These are phyloP conservation scores for Phialophora tarda DNA, from an alignment of 2,329 filamentous ascomycete species.

Conservation along the genomic window DNA sequence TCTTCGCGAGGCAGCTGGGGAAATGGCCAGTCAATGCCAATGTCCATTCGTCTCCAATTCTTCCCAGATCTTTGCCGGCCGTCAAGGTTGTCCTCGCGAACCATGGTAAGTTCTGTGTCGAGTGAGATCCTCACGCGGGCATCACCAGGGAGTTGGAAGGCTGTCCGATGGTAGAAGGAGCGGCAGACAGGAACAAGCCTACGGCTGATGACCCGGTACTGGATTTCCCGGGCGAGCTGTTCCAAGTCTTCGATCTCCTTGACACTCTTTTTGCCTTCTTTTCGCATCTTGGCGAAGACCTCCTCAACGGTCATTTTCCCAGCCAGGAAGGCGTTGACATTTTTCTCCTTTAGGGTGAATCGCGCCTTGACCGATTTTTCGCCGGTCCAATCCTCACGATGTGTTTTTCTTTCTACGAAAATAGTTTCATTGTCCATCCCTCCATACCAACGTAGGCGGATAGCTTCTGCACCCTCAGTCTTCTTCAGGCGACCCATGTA, in stretches of 20 bases:
- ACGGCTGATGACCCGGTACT: constrained; percentile 88
- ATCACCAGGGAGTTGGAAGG: constrained; percentile 95
- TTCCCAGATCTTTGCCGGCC: constrained; percentile 75
- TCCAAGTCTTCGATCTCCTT: constrained; percentile 90
- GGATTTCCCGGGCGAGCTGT: constrained; percentile 85
- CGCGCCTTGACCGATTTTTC: constrained; percentile 99
- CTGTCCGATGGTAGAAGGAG: constrained; percentile 97
- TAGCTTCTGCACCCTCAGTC: constrained; percentile 95
- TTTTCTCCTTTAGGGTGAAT: constrained; percentile 95
- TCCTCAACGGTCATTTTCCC: constrained; percentile 83
- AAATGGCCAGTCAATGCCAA: constrained; percentile 95
- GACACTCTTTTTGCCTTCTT: constrained; percentile 90
- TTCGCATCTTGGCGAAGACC: constrained; percentile 95
- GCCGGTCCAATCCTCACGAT: constrained; percentile 98
- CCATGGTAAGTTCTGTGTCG: constrained; percentile 94
- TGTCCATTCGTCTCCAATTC: constrained; percentile 97
- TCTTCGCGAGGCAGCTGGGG: constrained; percentile 83
- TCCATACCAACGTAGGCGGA: constrained; percentile 95
- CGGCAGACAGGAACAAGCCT: constrained; percentile 87
- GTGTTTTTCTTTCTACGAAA: constrained; percentile 96
- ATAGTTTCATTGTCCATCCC: constrained; percentile 95
- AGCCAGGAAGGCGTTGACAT: constrained; percentile 86
- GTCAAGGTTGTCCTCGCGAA: constrained; percentile 92
- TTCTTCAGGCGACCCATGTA: constrained; percentile 96
- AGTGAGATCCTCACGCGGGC: constrained; percentile 95